These are phyloP conservation scores for Nakaseomyces kungkrabaensis DNA, from an alignment of 1,139 yeast genomes.

Conservation along the genomic window DNA sequence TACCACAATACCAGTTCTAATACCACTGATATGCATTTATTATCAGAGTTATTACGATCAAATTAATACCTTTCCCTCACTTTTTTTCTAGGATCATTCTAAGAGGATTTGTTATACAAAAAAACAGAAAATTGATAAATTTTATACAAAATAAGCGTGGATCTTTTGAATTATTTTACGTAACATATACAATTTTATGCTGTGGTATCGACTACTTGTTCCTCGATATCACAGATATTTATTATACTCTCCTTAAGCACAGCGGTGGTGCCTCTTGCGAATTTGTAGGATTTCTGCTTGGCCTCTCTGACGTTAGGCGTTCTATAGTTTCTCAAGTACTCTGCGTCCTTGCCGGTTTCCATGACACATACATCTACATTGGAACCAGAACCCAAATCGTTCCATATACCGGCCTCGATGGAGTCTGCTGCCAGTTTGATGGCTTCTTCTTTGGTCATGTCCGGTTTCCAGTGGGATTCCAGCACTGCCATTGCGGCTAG, in stretches of 20 bases:
- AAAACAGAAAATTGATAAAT: too few relatives aligned
- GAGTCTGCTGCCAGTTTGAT: conserved; percentile 84
- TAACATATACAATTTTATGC: conserved; percentile 9
- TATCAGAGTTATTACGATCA: too few relatives aligned
- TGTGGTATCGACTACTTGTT: conserved; percentile 39
- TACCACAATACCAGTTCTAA: too few relatives aligned
- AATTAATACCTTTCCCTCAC: too few relatives aligned
- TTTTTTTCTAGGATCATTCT: too few relatives aligned
- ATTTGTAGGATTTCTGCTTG: conserved; percentile 76
- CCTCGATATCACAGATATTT: conserved; percentile 61
- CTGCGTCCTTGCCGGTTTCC: conserved; percentile 86
- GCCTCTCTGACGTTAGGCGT: conserved; percentile 82
- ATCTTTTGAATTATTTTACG: background rate
- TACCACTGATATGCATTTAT: too few relatives aligned
- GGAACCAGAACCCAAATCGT: conserved; percentile 96
- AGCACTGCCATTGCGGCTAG: conserved; percentile 97
- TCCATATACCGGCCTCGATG: conserved; percentile 96
- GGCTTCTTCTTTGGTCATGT: conserved; percentile 77
- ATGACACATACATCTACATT: conserved; percentile 94
- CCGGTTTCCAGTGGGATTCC: conserved; percentile 78
- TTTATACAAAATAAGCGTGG: too few relatives aligned
- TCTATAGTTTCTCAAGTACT: conserved; percentile 71
- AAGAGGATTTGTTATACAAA: too few relatives aligned
- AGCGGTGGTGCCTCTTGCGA: conserved; percentile 87
- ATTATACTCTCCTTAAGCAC: conserved; percentile 57